Percentiles rank a stretch among this genome's conserved stretches.
phyloP scores from a whole-genome alignment of 75 land plant species.

The Azolla pinnata region DNA sequence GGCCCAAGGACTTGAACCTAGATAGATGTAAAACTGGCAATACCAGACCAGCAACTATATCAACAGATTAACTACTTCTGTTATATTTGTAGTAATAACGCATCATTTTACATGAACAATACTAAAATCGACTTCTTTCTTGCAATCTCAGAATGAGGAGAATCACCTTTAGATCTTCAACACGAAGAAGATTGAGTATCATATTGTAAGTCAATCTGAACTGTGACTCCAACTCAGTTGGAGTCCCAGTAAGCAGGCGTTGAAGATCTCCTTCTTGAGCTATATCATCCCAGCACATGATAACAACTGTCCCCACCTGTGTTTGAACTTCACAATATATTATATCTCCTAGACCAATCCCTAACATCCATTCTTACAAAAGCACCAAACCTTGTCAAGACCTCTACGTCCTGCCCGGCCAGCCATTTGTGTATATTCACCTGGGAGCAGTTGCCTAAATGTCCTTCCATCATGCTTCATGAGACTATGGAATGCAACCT shows the following conservation, averaged over 20 bases:
- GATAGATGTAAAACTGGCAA: too few relatives aligned
- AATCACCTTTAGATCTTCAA: slow-evolving; percentile 87
- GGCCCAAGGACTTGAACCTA: too few relatives aligned
- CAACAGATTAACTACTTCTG: too few relatives aligned
- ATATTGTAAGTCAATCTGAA: slow-evolving; percentile 93
- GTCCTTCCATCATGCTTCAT: slow-evolving; percentile 97
- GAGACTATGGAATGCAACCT: slow-evolving; percentile 94
- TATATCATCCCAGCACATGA: slow-evolving; percentile 95
- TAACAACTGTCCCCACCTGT: slow-evolving; percentile 71
- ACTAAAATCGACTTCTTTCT: too few relatives aligned
- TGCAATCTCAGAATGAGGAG: neutral
- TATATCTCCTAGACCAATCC: neutral
- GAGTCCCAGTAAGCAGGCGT: slow-evolving; percentile 66
- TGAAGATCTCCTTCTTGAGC: slow-evolving; percentile 85
- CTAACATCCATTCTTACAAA: neutral
- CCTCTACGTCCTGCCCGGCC: slow-evolving; percentile 99
- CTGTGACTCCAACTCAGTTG: slow-evolving; percentile 90
- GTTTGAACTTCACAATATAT: neutral
- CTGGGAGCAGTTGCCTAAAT: slow-evolving; percentile 77
- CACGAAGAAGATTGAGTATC: slow-evolving; percentile 96
- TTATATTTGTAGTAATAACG: too few relatives aligned
- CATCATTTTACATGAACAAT: too few relatives aligned
- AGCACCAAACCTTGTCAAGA: slow-evolving; percentile 59
- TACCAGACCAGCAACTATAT: too few relatives aligned
- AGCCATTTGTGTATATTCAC: slow-evolving; percentile 99